phyloP scores from a whole-genome alignment of 495 filamentous ascomycete species.

The Hyaloscypha variabilis region DNA sequence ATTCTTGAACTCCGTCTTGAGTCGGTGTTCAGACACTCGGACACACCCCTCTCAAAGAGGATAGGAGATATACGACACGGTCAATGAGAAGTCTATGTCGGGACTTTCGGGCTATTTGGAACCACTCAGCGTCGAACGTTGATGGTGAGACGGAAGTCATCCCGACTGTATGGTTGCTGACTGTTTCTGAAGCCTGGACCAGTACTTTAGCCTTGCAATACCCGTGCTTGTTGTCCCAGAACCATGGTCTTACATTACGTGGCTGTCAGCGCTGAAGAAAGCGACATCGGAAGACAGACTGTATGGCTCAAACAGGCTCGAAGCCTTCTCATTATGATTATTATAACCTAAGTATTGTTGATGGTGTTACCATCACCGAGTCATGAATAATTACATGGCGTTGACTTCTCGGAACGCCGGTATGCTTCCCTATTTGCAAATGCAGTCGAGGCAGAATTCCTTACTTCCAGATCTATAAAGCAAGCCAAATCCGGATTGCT shows the following conservation, averaged over 20 bases:
- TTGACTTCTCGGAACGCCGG: conserved; percentile 2
- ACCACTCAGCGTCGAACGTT: not conserved
- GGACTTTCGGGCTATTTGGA: not conserved
- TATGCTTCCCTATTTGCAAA: conserved; percentile 5
- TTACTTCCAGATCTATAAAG: not conserved
- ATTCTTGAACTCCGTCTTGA: not conserved
- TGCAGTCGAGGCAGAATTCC: not conserved
- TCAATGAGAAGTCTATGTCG: not conserved
- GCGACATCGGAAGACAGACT: not conserved
- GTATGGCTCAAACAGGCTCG: not conserved
- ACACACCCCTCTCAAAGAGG: not conserved
- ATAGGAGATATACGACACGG: not conserved
- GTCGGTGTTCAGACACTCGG: not conserved
- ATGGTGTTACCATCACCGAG: not conserved
- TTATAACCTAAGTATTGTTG: conserved; percentile 1
- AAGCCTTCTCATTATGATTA: not conserved
- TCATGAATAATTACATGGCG: not conserved
- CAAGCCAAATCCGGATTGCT: not conserved
- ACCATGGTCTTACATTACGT: not conserved
- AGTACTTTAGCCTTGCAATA: not conserved
- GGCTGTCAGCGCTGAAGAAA: not conserved
- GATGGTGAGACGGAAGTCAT: not conserved
- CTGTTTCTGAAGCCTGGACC: not conserved
- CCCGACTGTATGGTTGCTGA: not conserved
- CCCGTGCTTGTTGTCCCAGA: not conserved